These are phyloP conservation scores for Aspergillus hiratsukae DNA, from an alignment of 2,329 filamentous ascomycete species.

Conservation along the genomic window DNA sequence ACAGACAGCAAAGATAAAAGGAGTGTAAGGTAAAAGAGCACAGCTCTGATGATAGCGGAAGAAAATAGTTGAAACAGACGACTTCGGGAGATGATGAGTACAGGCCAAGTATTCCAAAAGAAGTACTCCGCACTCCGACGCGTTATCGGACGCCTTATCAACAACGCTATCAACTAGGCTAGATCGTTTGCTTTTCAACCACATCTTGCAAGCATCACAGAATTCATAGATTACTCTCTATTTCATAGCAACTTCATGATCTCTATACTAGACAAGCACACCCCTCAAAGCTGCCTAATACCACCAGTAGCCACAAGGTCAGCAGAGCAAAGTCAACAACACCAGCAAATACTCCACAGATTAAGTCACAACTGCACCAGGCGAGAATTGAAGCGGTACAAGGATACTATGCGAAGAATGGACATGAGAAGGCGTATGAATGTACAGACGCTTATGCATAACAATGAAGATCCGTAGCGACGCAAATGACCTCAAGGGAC, in stretches of 20 bases:
- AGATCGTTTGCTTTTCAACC: background rate
- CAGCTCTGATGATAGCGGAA: background rate
- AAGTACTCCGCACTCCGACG: background rate
- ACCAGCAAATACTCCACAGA: background rate
- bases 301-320: background rate
- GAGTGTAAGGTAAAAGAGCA: background rate
- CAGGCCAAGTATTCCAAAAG: constrained; percentile 18
- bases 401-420: background rate
- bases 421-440: constrained; percentile 11
- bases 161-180: background rate
- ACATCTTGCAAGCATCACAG: background rate
- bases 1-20: background rate
- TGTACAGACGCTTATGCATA: constrained; percentile 12
- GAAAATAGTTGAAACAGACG: constrained; percentile 4
- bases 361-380: background rate
- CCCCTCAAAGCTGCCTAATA: background rate
- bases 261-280: background rate
- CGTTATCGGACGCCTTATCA: constrained; percentile 6
- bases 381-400: background rate
- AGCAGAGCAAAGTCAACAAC: background rate
- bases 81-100: background rate
- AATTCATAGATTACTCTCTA: background rate
- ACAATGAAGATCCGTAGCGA: background rate
- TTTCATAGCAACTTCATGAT: background rate
- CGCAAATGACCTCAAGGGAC: background rate